Evolutionary conservation across 2,329 filamentous ascomycete species (phyloP), one percentile per base, ranked within the genome.

Genomic region (Aaosphaeria arxii): DNA sequence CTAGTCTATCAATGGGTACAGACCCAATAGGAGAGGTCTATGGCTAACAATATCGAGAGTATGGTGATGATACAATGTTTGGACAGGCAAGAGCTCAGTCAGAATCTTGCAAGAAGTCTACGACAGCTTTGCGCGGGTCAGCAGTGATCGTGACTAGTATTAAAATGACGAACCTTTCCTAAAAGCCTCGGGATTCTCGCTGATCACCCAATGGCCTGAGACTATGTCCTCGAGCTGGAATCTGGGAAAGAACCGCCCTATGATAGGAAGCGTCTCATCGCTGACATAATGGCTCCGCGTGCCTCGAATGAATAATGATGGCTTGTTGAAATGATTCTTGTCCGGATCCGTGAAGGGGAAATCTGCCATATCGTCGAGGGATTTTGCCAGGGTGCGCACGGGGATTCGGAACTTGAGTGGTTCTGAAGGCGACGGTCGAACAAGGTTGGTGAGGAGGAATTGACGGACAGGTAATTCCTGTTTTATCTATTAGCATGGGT

Each of bases 371-470:
- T 88, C 77, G 57, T 84, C 81, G 38, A 99, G 75, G 0, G 84
- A 78, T 42, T 78, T 76, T 4, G 79, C 85, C 0, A 99, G 75
- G 3, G 82, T 84, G 42, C 80, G 77, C 7, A 99, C 74, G 0
- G 94, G 92, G 3, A 97, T 84, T 30, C 89, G 82, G 72, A 94
- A 96, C 58, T 82, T 85, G 59, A 87, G 80, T 2, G 75, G 75
- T 31, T 80, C 76, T 44, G 77, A 73, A 4, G 78, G 72, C 13
- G 69, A 63, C 3, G 70, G 61, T 5, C 85, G 82, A 56, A 87
- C 71, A 36, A 97, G 76, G 66, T 97, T 99, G 7, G 88, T 89
- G 1, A 99, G 81, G 11, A 99, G 80, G 69, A 97, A 99, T 64
- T 96, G 91, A 2, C 94, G 86, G 56, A 99, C 86, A 0, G 85